Percentiles rank a stretch among this genome's conserved stretches.
phyloP scores from a whole-genome alignment of 371 early-diverging fungal species.

The Batrachochytrium dendrobatidis region DNA sequence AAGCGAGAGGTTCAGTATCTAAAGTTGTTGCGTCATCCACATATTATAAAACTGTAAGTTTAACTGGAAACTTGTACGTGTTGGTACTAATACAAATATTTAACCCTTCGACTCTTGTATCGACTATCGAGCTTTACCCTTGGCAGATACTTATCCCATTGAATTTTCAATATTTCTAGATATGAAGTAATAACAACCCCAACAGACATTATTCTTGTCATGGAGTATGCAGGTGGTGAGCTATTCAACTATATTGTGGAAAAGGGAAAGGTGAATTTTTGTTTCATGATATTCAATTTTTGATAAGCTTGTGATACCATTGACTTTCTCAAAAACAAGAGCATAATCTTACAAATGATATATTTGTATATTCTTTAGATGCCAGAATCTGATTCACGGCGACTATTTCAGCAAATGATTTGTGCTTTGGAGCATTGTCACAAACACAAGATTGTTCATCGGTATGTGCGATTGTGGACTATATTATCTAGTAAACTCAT shows the following conservation, averaged over 20 bases:
- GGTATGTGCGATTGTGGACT: conserved; percentile 30
- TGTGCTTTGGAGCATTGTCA: conserved; percentile 98
- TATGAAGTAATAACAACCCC: conserved; percentile 95
- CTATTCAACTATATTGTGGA: conserved; percentile 96
- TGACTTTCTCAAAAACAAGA: no score
- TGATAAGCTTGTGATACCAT: no score
- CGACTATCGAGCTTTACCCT: no score
- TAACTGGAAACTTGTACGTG: no score
- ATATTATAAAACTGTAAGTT: conserved; percentile 89
- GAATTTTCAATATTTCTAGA: no score
- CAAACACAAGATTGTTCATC: conserved; percentile 94
- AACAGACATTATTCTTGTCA: conserved; percentile 92
- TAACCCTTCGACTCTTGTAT: no score
- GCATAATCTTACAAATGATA: no score
- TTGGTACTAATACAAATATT: neutral
- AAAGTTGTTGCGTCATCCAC: conserved; percentile 89
- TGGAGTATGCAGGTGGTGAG: conserved; percentile 95
- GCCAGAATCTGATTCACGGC: conserved; percentile 81
- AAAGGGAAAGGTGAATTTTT: conserved; percentile 73
- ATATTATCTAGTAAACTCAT: conserved; percentile 19
- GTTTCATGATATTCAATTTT: neutral
- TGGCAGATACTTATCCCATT: no score
- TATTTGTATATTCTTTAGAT: no score
- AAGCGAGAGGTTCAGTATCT: conserved; percentile 97
- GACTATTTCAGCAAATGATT: conserved; percentile 96